Evolutionary conservation across 495 filamentous ascomycete species (phyloP).

Genomic region (Cercophora samala): DNA sequence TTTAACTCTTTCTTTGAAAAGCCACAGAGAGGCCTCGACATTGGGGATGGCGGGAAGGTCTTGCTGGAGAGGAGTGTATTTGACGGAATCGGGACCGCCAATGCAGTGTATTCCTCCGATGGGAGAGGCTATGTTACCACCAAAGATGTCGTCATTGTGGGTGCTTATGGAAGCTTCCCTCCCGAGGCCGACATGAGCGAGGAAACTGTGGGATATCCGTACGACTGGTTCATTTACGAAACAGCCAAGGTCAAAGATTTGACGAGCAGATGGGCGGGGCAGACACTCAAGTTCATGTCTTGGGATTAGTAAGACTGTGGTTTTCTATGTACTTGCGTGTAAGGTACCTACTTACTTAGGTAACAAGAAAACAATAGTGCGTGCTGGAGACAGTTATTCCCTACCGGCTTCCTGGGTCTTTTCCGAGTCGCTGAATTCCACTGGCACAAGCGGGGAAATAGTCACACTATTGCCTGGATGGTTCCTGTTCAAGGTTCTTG

Average conservation of each 20-base stretch:
- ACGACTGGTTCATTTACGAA: slow-evolving; percentile 16
- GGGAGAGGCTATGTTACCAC: slow-evolving; percentile 6
- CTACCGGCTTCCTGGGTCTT: neutral
- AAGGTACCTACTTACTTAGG: neutral
- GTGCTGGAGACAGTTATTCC: neutral
- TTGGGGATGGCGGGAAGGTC: neutral
- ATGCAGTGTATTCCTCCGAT: neutral
- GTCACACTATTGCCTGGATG: neutral
- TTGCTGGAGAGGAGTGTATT: slow-evolving; percentile 13
- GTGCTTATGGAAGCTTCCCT: neutral
- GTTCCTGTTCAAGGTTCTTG: neutral
- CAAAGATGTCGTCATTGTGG: neutral
- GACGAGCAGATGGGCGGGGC: slow-evolving; percentile 11
- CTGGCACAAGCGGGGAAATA: neutral
- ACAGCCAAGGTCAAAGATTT: neutral
- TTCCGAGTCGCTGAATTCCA: neutral
- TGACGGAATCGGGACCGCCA: neutral
- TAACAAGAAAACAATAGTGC: neutral
- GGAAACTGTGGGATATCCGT: slow-evolving; percentile 15
- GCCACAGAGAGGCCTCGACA: slow-evolving; percentile 6
- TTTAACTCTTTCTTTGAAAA: slow-evolving; percentile 31
- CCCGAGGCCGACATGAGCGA: slow-evolving; percentile 7
- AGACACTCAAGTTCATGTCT: slow-evolving; percentile 13
- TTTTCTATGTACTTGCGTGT: neutral
- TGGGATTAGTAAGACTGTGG: neutral